Conservation (phyloP, 352 stramenopile genomes). For the Globisporangium recalcitrans region DNA sequence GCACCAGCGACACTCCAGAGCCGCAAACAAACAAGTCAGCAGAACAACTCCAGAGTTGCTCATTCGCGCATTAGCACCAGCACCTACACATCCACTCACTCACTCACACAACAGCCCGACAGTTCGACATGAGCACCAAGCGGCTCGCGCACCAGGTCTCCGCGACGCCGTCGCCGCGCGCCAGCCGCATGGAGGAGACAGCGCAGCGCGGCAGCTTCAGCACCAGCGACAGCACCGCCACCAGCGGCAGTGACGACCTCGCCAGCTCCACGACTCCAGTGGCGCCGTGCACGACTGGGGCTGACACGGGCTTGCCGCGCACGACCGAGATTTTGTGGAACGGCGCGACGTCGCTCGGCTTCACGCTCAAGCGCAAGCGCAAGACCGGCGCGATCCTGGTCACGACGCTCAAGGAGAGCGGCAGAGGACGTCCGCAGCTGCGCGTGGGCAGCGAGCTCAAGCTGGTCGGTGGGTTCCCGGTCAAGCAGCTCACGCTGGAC, state of each 20-base stretch:
- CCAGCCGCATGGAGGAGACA: slow-evolving; percentile 7
- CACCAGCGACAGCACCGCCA: slow-evolving; percentile 1
- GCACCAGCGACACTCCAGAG: not conserved
- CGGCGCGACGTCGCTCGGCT: slow-evolving; percentile 41
- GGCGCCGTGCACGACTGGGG: not conserved
- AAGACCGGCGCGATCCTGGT: slow-evolving; percentile 61
- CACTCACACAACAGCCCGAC: too few species aligned
- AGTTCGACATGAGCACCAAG: slow-evolving; percentile 15
- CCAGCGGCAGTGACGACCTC: not conserved
- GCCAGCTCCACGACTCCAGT: not conserved
- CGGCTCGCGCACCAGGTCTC: slow-evolving; percentile 18
- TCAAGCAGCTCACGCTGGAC: slow-evolving; percentile 56
- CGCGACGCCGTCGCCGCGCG: slow-evolving; percentile 15
- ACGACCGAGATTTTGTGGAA: slow-evolving; percentile 73
- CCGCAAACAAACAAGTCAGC: not conserved
- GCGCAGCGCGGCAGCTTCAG: slow-evolving; percentile 8
- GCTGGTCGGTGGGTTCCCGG: slow-evolving; percentile 69
- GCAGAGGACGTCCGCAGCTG: slow-evolving; percentile 25
- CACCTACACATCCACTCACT: too few species aligned
- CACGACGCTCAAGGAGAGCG: slow-evolving; percentile 39
- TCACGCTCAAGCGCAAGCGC: slow-evolving; percentile 75
- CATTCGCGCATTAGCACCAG: not conserved
- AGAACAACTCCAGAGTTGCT: not conserved
- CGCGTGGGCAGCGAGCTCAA: slow-evolving; percentile 65
- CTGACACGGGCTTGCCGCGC: slow-evolving; percentile 21